A percentile compares a stretch with the other conserved stretches of the same genome.
These are phyloP conservation scores for Myxozyma udenii DNA, from an alignment of 805 yeast genomes.

Conservation along the genomic window DNA sequence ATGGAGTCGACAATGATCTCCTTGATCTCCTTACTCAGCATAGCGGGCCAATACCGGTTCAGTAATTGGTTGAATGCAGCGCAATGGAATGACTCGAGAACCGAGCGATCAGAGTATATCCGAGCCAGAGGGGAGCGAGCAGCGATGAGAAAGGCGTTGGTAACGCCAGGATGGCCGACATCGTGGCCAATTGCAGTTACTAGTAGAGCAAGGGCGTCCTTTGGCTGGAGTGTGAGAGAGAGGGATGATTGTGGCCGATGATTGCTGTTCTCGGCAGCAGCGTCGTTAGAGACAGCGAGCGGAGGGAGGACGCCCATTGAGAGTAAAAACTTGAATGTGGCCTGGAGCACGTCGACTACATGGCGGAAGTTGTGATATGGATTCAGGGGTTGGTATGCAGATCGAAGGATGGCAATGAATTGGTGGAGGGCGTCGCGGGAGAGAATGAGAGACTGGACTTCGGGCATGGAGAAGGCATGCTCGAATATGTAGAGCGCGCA, in stretches of 20 bases:
- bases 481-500: constrained; percentile 52
- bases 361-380: constrained; percentile 95
- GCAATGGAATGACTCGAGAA: constrained; percentile 79
- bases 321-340: constrained; percentile 63
- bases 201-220: constrained; percentile 58
- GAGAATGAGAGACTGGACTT: constrained; percentile 24
- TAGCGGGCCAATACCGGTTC: constrained; percentile 47
- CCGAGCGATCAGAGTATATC: constrained; percentile 61
- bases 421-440: constrained; percentile 49
- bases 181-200: constrained; percentile 93
- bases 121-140: constrained; percentile 61
- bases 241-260: neutral
- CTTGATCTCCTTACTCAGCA: constrained; percentile 25
- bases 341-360: constrained; percentile 93
- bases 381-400: constrained; percentile 77
- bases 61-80: constrained; percentile 56
- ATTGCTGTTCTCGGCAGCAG: neutral
- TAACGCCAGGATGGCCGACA: constrained; percentile 95
- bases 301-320: constrained; percentile 37
- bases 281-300: constrained; percentile 26
- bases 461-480: constrained; percentile 39
- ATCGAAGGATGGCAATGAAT: constrained; percentile 65
- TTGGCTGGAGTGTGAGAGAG: constrained; percentile 33
- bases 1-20: constrained; percentile 45
- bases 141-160: constrained; percentile 65